Base-by-base conservation (phyloP, 257 asterid genomes). In the Ajuga chamaepitys region DNA sequence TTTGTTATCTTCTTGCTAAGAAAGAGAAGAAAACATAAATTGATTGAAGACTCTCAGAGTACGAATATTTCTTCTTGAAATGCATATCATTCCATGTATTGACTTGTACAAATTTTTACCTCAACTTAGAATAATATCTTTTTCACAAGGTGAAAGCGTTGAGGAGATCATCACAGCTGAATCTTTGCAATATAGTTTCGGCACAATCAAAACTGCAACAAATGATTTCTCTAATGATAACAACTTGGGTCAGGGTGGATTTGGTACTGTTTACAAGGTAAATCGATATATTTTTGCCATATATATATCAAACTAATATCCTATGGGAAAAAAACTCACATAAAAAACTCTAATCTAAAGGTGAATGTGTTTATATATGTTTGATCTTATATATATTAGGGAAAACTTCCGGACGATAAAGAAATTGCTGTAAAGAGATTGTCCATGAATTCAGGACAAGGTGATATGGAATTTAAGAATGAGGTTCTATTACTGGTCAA, bases 231-330 rank as follows among this genome's bases (percentile, higher is more conserved):
- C 83, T 0, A 60, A 62, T 2, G 70, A 61, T 7, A 70, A 70
- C 48, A 71, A 78, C 51, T 13, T 78, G 38, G 80, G 83, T 0
- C 38, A 74, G 28, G 83, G 83, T 57, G 83, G 83, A 71, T 78
- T 78, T n/a, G 80, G 80, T 0, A 5, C 74, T 13, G 83, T 78
- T 41, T 74, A 78, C 30, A 71, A 66, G 83, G 83, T 74, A 73
- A 9, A 5, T 30, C n/a, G n/a, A n/a, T n/a, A n/a, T n/a, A n/a
- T n/a, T n/a, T n/a, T n/a, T n/a, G n/a, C 17, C 5, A n/a, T n/a
- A n/a, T n/a, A 41, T 28, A 34, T 47, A 2, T 16, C 2, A 14
- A 47, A 21, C 2, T 12, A 41, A 25, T 53, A 21, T 54, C n/a
- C n/a, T n/a, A n/a, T n/a, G n/a, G n/a, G n/a, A n/a, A n/a, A 10